Percentiles rank a stretch among this genome's conserved stretches.
Evolutionary conservation across 1,284 basidiomycete genomes (phyloP).

Genomic region (Cryptococcus maquisensis): DNA sequence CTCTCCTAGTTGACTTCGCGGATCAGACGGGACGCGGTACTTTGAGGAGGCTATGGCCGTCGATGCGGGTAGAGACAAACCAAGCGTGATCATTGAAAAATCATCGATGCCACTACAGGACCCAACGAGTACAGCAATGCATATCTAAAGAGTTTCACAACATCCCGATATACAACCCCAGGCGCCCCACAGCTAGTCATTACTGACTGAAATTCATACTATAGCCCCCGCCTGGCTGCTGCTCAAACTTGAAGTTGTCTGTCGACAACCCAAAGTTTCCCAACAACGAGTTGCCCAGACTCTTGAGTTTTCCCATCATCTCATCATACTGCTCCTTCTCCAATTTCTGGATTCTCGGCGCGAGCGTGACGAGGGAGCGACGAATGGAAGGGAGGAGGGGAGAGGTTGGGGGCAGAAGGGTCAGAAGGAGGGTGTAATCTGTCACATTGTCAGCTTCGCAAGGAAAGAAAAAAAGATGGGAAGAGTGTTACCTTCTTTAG

Average conservation of each 20-base stretch:
- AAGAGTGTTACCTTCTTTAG: slow-evolving; percentile 77
- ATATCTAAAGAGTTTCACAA: too few relatives aligned
- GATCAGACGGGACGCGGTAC: too few relatives aligned
- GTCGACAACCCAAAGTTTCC: slow-evolving; percentile 85
- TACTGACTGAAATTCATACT: slow-evolving; percentile 72
- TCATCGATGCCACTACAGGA: too few relatives aligned
- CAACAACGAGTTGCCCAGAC: slow-evolving; percentile 83
- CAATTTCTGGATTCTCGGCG: slow-evolving; percentile 60
- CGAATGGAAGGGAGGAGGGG: slow-evolving; percentile 55
- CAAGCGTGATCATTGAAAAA: too few relatives aligned
- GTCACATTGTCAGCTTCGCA: slow-evolving; percentile 2
- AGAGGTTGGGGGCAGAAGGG: slow-evolving; percentile 59
- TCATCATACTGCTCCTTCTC: slow-evolving; percentile 86
- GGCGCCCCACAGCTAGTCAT: too few relatives aligned
- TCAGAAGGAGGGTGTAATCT: slow-evolving; percentile 74
- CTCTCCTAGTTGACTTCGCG: too few relatives aligned
- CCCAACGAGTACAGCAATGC: too few relatives aligned
- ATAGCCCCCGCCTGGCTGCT: slow-evolving; percentile 88
- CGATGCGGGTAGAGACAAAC: too few relatives aligned
- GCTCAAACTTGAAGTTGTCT: slow-evolving; percentile 90
- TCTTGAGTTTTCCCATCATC: slow-evolving; percentile 90
- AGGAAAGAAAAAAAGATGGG: background rate
- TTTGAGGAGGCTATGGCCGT: too few relatives aligned
- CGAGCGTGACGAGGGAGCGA: slow-evolving; percentile 56
- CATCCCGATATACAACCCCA: too few relatives aligned